These are phyloP conservation scores for Coniochaeta ligniaria DNA, from an alignment of 2,329 filamentous ascomycete genomes.

Conservation along the genomic window DNA sequence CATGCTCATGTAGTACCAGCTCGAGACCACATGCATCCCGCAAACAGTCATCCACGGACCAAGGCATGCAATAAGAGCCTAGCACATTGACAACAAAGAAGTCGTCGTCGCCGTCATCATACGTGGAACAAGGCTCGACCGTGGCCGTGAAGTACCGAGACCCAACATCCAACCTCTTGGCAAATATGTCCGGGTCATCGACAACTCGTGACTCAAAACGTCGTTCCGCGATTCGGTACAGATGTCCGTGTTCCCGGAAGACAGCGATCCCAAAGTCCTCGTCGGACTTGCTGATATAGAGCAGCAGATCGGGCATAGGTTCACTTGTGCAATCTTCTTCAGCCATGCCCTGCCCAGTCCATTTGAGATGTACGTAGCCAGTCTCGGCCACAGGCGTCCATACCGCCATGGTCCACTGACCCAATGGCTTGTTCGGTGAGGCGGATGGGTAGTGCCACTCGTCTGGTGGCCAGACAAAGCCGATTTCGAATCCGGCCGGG, in stretches of 20 bases:
- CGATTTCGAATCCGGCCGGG: background rate
- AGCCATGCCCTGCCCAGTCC: background rate
- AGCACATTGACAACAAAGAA: background rate
- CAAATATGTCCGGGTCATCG: background rate
- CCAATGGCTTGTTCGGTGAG: background rate
- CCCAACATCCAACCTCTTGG: background rate
- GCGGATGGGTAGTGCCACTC: background rate
- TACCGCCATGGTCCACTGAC: background rate
- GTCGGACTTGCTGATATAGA: background rate
- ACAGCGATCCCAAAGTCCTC: background rate
- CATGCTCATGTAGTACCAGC: background rate
- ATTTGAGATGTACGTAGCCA: background rate
- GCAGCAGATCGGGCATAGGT: background rate
- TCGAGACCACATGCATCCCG: background rate
- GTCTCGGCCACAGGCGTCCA: background rate
- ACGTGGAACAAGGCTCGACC: background rate
- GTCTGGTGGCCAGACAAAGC: background rate
- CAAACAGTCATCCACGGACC: background rate
- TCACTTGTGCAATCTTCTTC: background rate
- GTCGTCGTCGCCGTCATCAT: background rate
- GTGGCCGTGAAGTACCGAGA: background rate
- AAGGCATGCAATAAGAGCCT: background rate
- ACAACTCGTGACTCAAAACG: too few relatives aligned
- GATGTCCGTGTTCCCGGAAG: too few relatives aligned
- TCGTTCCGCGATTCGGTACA: too few relatives aligned